A percentile compares a stretch with the other conserved stretches of the same genome.
These are phyloP conservation scores for Gastrodia elata DNA, from an alignment of 106 monocot genomes.

Conservation along the genomic window DNA sequence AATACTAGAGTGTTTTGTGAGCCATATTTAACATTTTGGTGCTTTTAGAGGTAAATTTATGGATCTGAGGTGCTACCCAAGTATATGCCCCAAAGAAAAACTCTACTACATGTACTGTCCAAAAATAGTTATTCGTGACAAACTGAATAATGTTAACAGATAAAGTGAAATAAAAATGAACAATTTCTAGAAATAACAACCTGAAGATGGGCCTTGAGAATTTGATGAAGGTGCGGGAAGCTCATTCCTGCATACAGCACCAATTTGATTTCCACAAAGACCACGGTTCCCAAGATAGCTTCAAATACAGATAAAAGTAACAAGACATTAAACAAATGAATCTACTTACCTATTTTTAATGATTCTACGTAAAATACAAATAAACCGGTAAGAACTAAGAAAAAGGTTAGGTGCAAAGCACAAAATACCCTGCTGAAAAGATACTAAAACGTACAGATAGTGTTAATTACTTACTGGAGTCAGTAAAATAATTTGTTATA, in stretches of 20 bases:
- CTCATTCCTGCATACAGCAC: constrained; percentile 52
- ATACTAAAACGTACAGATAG: not conserved
- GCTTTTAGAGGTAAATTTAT: too few species aligned
- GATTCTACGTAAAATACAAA: constrained; percentile 4
- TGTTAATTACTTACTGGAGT: not conserved
- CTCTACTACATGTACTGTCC: too few species aligned
- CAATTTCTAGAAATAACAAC: constrained; percentile 9
- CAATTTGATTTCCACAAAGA: constrained; percentile 74
- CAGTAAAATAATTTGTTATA: not conserved
- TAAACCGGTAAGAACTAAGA: not conserved
- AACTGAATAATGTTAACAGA: not conserved
- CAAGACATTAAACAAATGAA: not conserved
- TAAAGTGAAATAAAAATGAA: not conserved
- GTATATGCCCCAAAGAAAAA: too few species aligned
- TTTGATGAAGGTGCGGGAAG: constrained; percentile 21
- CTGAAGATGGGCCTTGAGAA: constrained; percentile 31
- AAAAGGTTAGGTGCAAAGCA: not conserved
- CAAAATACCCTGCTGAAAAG: not conserved
- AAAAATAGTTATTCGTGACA: too few species aligned
- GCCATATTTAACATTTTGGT: too few species aligned
- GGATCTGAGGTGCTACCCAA: too few species aligned
- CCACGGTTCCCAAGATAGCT: constrained; percentile 80
- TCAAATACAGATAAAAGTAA: constrained; percentile 1
- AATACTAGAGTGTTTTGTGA: too few species aligned
- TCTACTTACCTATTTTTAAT: not conserved